Evolutionary conservation across 2,329 filamentous ascomycete genomes (phyloP).

Genomic region (Neurospora crassa): DNA sequence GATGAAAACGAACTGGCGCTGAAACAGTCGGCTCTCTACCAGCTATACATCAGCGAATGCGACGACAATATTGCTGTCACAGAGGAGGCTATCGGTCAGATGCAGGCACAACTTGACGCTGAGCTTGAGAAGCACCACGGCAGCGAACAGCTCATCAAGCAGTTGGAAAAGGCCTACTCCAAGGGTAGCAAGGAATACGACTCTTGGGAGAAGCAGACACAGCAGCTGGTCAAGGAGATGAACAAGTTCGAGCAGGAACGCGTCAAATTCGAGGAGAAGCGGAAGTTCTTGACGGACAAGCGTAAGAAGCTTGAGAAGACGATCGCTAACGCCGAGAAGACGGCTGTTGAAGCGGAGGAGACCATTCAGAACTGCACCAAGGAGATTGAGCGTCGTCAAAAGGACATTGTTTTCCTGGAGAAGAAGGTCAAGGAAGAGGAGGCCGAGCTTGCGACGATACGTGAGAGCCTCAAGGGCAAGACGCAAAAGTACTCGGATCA

Average conservation of each 20-base stretch:
- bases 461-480: conserved; percentile 85
- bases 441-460: conserved; percentile 69
- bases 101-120: conserved; percentile 75
- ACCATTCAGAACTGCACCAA: conserved; percentile 67
- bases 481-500: conserved; percentile 90
- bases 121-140: conserved; percentile 90
- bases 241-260: conserved; percentile 91
- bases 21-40: conserved; percentile 88
- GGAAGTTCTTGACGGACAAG: conserved; percentile 85
- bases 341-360: conserved; percentile 63
- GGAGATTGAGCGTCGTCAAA: conserved; percentile 66
- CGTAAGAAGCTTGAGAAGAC: conserved; percentile 92
- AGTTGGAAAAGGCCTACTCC: conserved; percentile 76
- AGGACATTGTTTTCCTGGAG: conserved; percentile 71
- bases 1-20: conserved; percentile 88
- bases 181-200: conserved; percentile 78
- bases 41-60: conserved; percentile 82
- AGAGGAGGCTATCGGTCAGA: conserved; percentile 80
- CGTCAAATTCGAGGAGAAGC: conserved; percentile 96
- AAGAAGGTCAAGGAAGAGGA: conserved; percentile 69
- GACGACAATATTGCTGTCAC: conserved; percentile 82
- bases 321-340: conserved; percentile 65
- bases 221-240: conserved; percentile 74
- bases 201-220: conserved; percentile 68
- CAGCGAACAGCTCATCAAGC: conserved; percentile 81